Conservation (phyloP, 2,329 filamentous ascomycete species). For the Fusarium solani-melongenae region DNA sequence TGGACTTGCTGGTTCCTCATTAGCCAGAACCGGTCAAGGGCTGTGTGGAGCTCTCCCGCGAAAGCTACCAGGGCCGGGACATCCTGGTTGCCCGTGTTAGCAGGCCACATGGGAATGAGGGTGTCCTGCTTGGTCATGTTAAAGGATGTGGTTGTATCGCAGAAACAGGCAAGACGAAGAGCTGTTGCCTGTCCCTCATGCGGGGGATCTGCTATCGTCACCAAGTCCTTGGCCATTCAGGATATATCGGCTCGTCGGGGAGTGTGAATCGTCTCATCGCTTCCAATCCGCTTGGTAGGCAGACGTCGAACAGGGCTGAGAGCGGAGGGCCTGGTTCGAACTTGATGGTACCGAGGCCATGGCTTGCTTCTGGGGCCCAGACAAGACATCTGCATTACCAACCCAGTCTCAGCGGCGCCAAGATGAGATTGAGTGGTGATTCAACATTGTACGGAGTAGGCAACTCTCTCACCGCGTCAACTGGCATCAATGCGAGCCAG, state of each 20-base stretch:
- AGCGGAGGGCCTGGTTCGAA: background rate
- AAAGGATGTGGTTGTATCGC: background rate
- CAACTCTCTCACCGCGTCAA: constrained; percentile 8
- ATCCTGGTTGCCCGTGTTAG: constrained; percentile 2
- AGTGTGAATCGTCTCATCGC: background rate
- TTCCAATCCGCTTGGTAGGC: background rate
- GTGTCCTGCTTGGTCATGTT: constrained; percentile 7
- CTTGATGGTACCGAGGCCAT: background rate
- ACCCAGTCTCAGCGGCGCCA: background rate
- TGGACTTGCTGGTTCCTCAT: constrained; percentile 9
- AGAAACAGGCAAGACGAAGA: background rate
- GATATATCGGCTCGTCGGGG: background rate
- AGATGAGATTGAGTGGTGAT: constrained; percentile 7
- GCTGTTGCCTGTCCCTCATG: background rate
- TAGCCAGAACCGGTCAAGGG: constrained; percentile 12
- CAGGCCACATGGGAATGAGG: constrained; percentile 8
- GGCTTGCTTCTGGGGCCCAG: constrained; percentile 10
- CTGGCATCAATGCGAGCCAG: constrained; percentile 1
- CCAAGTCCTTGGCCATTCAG: background rate
- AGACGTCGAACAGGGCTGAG: constrained; percentile 2
- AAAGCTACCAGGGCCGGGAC: background rate
- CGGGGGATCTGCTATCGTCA: constrained; percentile 2
- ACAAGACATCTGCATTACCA: constrained; percentile 10
- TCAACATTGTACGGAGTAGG: constrained; percentile 14
- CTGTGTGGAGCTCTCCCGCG: constrained; percentile 23